A percentile compares a stretch with the other conserved stretches of the same genome.
Evolutionary conservation across 1,284 basidiomycete genomes (phyloP).

Genomic region (Cystobasidium slooffiae): DNA sequence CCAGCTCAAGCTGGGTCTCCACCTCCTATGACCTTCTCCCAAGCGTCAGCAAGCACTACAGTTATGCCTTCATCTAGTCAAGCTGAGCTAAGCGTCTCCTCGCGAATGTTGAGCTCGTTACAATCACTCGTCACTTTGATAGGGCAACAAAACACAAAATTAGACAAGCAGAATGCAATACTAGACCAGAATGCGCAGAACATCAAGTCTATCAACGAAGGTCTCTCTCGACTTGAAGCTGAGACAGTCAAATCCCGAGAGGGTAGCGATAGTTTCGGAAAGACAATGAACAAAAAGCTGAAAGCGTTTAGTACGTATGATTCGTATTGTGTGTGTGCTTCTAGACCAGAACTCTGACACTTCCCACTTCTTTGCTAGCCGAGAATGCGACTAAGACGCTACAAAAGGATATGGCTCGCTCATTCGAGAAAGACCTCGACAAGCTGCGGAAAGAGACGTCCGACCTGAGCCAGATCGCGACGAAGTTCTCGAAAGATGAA

Average conservation of each 20-base stretch:
- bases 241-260: neutral
- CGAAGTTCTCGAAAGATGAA: neutral
- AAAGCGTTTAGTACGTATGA: neutral
- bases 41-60: neutral
- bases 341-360: neutral
- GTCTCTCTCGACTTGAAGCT: neutral
- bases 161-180: slow-evolving; percentile 10
- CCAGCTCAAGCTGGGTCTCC: slow-evolving; percentile 2
- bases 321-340: neutral
- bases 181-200: neutral
- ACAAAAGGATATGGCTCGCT: slow-evolving; percentile 4
- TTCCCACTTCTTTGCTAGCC: neutral
- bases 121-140: slow-evolving; percentile 12
- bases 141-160: slow-evolving; percentile 23
- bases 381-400: slow-evolving; percentile 8
- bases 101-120: slow-evolving; percentile 5
- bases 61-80: neutral
- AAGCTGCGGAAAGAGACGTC: slow-evolving; percentile 15
- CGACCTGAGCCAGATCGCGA: neutral
- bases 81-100: neutral
- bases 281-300: slow-evolving; percentile 14
- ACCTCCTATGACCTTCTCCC: neutral
- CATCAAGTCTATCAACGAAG: neutral
- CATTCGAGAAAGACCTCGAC: slow-evolving; percentile 4
- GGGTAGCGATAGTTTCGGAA: neutral